These are phyloP conservation scores for Polychytrium aggregatum DNA, from an alignment of 192 early-diverging fungal species.

Conservation along the genomic window DNA sequence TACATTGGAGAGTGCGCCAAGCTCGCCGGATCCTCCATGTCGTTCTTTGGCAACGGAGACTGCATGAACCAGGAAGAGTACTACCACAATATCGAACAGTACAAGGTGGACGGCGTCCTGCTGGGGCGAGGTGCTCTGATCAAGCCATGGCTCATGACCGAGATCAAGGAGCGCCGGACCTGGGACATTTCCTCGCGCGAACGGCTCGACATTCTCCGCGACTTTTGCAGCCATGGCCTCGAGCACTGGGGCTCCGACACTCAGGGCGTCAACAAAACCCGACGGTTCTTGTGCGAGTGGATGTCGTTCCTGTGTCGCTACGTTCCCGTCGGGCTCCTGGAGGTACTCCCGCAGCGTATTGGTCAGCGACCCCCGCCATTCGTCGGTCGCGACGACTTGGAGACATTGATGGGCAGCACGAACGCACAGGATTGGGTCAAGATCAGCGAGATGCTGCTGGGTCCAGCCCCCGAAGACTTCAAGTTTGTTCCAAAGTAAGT, in stretches of 20 bases:
- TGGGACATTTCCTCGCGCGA: conserved; percentile 88
- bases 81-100: conserved; percentile 49
- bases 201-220: conserved; percentile 79
- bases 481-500: conserved; percentile 75
- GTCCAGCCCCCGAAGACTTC: conserved; percentile 76
- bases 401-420: conserved; percentile 85
- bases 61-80: conserved; percentile 77
- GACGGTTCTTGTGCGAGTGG: conserved; percentile 51
- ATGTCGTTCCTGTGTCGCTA: conserved; percentile 53
- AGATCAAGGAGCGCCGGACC: conserved; percentile 73
- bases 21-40: conserved; percentile 19
- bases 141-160: conserved; percentile 96
- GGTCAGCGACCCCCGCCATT: conserved; percentile 83
- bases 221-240: conserved; percentile 74
- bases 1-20: conserved; percentile 61
- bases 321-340: conserved; percentile 86
- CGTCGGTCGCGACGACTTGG: conserved; percentile 77
- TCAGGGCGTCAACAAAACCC: conserved; percentile 69
- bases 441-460: conserved; percentile 82
- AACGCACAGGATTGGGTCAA: conserved; percentile 83
- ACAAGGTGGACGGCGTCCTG: conserved; percentile 65
- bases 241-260: conserved; percentile 94
- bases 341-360: conserved; percentile 82
- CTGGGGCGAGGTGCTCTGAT: conserved; percentile 85
- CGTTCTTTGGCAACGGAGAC: conserved; percentile 62